Evolutionary conservation across 768 basidiomycete species (phyloP), one percentile per base, ranked within the genome.

Genomic region (Serendipita sp.): DNA sequence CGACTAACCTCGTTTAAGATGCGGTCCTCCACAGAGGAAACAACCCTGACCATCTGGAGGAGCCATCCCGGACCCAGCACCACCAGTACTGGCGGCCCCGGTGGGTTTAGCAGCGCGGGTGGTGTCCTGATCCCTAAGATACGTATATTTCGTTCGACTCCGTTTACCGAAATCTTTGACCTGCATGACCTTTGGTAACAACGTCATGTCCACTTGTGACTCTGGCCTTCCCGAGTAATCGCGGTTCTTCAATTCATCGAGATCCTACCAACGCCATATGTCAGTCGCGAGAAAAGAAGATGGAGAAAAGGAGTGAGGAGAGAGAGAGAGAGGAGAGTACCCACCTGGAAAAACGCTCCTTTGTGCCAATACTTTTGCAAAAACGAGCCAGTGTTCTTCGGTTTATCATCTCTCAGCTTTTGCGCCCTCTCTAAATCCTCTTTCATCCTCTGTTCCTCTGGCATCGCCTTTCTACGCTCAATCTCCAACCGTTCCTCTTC

Each of bases 351-450:
- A 79, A 98, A 99, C 66, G 95, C 96, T 69, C 96, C 96, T 75
- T 95, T 97, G 77, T 99, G 96, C 85, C 92, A 98, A 73, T 96
- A 99, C 75, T 96, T 98, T 73, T 98, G 93, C 67, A 98, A 74
- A 75, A 98, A 98, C 71, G 84, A 89, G 72, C 92, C 88, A 67
- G 89, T 81, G 2, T 90, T 91, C 71, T 96, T 88, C 0, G 90
- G 88, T 74, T 94, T 95, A 63, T 89, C 90, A 63, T 86, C 86
- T 64, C 96, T 79, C 36, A 81, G 75, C 72, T 88, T 84, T 65
- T 91, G 80, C 2, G 93, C 94, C 45, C 78, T 83, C 72, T 90
- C 93, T 66, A 94, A 71, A 73, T 99, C 96, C 73, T 99, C 96
- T 73, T 84, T 86, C 73, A 98, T 70, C 36, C 96, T 78, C 70